Evolutionary conservation across 2,329 filamentous ascomycete genomes (phyloP).

Genomic region (Penicillium sp.): DNA sequence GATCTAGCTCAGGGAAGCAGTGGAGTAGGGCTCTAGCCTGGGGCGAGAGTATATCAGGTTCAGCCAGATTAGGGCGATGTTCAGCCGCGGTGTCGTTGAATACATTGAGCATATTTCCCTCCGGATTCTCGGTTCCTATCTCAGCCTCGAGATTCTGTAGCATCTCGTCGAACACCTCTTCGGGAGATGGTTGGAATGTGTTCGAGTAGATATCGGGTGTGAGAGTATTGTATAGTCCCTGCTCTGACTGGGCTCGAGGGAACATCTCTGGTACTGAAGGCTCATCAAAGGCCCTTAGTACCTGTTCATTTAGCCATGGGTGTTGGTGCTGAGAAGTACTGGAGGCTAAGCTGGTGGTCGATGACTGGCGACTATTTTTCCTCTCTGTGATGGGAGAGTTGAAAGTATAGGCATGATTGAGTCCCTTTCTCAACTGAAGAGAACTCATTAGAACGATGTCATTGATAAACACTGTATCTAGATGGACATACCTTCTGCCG

Average conservation of each 20-base stretch:
- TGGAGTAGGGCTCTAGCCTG: neutral
- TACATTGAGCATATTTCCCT: neutral
- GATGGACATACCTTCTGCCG: conserved; percentile 1
- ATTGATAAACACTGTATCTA: neutral
- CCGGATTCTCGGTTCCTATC: neutral
- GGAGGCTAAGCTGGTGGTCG: neutral
- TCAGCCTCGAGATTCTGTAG: neutral
- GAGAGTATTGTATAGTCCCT: neutral
- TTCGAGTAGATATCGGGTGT: neutral
- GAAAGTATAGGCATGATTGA: neutral
- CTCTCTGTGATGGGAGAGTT: neutral
- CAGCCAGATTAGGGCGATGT: neutral
- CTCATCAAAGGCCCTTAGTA: neutral
- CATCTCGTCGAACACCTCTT: neutral
- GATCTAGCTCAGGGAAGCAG: neutral
- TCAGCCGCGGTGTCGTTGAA: neutral
- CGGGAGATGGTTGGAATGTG: neutral
- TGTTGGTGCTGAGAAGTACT: neutral
- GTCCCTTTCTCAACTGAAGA: neutral
- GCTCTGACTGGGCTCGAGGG: neutral
- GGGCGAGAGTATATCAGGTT: neutral
- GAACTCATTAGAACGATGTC: neutral
- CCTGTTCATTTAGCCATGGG: neutral
- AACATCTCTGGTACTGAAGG: neutral
- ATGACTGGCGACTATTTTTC: neutral